Conservation (phyloP, 192 early-diverging fungal genomes). For the Dissophora ornata region DNA sequence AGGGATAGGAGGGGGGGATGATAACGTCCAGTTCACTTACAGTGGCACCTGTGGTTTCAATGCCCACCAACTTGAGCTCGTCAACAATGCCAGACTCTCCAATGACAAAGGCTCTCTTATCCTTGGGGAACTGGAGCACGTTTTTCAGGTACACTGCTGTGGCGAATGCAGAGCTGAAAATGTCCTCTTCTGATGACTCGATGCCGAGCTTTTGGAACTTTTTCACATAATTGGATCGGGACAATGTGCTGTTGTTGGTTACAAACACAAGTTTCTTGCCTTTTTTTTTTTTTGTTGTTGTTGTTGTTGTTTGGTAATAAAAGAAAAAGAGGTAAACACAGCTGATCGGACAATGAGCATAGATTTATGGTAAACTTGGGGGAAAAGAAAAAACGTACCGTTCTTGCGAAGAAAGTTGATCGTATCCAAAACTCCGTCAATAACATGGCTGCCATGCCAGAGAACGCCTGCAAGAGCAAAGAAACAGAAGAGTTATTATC, state of each 20-base stretch:
- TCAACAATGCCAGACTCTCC: constrained; percentile 89
- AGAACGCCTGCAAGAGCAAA: constrained; percentile 76
- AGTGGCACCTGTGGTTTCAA: constrained; percentile 56
- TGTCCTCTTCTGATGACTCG: constrained; percentile 84
- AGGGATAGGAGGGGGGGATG: no score
- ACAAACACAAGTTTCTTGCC: constrained; percentile 96
- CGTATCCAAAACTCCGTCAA: constrained; percentile 77
- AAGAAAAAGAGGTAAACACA: no score
- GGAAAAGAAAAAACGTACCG: no score
- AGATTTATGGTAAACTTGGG: no score
- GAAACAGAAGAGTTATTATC: neutral
- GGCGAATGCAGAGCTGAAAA: constrained; percentile 93
- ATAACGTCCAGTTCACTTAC: no score
- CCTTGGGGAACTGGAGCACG: constrained; percentile 81
- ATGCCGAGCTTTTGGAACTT: constrained; percentile 90
- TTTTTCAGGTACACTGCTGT: constrained; percentile 93
- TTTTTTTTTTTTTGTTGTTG: constrained; percentile 15
- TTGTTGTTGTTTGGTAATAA: no score
- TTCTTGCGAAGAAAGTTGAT: constrained; percentile 77
- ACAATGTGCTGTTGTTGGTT: constrained; percentile 96
- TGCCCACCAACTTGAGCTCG: constrained; percentile 86
- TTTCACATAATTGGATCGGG: constrained; percentile 78
- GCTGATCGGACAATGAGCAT: no score
- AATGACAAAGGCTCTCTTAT: constrained; percentile 92
- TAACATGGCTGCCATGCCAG: constrained; percentile 81